A percentile compares a stretch with the other conserved stretches of the same genome.
These are phyloP conservation scores for Kurtzmaniella natalensis DNA, from an alignment of 1,139 yeast species.

Conservation along the genomic window DNA sequence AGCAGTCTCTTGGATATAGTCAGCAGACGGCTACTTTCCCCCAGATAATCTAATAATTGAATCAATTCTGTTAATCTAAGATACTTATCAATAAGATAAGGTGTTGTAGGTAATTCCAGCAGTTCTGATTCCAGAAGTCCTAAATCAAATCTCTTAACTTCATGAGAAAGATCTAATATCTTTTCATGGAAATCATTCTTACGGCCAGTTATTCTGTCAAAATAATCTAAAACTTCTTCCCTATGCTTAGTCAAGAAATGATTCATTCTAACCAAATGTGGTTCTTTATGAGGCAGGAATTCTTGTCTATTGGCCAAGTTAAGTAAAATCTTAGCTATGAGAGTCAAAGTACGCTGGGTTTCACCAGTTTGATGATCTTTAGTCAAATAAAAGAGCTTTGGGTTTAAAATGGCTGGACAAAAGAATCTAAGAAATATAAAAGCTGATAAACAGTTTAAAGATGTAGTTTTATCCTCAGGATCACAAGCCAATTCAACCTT, in stretches of 20 bases:
- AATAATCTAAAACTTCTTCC: conserved; percentile 58
- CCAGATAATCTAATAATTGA: conserved; percentile 30
- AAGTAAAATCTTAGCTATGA: conserved; percentile 77
- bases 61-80: conserved; percentile 57
- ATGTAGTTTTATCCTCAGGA: conserved; percentile 50
- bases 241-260: conserved; percentile 56
- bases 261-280: conserved; percentile 71
- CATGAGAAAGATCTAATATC: conserved; percentile 53
- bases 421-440: conserved; percentile 81
- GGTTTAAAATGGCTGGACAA: conserved; percentile 89
- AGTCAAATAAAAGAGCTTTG: conserved; percentile 74
- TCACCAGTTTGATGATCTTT: conserved; percentile 66
- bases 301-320: conserved; percentile 73
- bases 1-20: conserved; percentile 2
- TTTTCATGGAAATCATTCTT: conserved; percentile 64
- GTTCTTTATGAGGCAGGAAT: conserved; percentile 76
- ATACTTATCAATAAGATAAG: conserved; percentile 64
- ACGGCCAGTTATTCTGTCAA: conserved; percentile 68
- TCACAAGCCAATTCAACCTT: conserved; percentile 61
- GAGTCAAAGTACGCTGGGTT: conserved; percentile 71
- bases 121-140: conserved; percentile 43
- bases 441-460: conserved; percentile 73
- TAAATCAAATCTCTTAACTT: conserved; percentile 48
- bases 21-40: conserved; percentile 3
- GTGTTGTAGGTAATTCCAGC: conserved; percentile 62